These are phyloP conservation scores for Ambrosia trifida DNA, from an alignment of 129 eudicot genomes.

Conservation along the genomic window DNA sequence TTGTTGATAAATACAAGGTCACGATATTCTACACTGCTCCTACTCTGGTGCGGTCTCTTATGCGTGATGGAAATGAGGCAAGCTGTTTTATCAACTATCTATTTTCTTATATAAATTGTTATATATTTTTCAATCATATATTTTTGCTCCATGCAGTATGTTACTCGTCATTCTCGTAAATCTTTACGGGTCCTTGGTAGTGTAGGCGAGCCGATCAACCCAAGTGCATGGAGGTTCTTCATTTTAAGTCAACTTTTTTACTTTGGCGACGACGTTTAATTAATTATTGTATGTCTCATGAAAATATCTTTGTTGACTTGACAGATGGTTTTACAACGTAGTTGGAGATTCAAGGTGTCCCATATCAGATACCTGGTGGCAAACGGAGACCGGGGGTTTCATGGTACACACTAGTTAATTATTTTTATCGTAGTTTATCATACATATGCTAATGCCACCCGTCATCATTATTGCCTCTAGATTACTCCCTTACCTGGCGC, in stretches of 20 bases:
- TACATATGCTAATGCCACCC: constrained; percentile 12
- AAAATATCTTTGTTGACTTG: constrained; percentile 13
- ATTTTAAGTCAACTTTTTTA: constrained; percentile 5
- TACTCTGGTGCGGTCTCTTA: constrained; percentile 93
- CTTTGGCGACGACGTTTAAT: background rate
- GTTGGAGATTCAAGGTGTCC: constrained; percentile 98
- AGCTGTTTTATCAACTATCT: constrained; percentile 24
- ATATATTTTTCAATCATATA: background rate
- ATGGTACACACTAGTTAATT: constrained; percentile 52
- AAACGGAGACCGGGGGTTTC: constrained; percentile 98
- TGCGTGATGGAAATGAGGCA: constrained; percentile 97
- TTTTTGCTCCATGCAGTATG: constrained; percentile 50
- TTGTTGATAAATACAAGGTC: constrained; percentile 96
- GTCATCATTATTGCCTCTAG: constrained; percentile 41
- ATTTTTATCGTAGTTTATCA: background rate
- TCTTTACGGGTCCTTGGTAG: constrained; percentile 97
- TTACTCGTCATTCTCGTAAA: constrained; percentile 90
- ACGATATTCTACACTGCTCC: constrained; percentile 96
- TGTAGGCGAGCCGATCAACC: constrained; percentile 98
- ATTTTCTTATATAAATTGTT: constrained; percentile 5
- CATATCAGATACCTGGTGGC: constrained; percentile 99
- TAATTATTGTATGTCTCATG: background rate
- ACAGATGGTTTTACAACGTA: constrained; percentile 92
- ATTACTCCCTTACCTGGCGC: constrained; percentile 98
- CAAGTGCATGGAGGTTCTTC: constrained; percentile 98